phyloP scores from a whole-genome alignment of 148 eudicot genomes.

The Simmondsia chinensis region DNA sequence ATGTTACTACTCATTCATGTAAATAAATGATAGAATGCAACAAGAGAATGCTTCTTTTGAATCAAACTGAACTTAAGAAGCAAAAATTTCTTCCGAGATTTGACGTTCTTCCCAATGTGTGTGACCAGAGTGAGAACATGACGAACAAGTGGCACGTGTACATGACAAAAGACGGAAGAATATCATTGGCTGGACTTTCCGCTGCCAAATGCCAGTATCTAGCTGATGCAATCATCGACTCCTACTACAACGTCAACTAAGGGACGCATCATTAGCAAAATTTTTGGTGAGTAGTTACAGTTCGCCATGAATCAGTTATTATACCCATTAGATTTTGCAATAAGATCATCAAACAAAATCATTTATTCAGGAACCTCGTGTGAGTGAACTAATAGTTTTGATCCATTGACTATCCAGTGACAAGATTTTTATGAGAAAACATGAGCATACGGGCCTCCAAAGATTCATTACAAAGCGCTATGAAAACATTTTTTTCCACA shows the following conservation, averaged over 20 bases:
- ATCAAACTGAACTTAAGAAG: not conserved
- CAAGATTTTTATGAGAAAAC: no score
- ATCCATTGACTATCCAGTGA: no score
- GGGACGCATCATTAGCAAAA: constrained; percentile 5
- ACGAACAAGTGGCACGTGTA: constrained; percentile 86
- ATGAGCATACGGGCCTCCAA: no score
- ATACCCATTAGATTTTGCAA: no score
- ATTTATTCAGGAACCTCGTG: no score
- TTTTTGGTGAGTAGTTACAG: constrained; percentile 8
- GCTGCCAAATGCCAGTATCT: constrained; percentile 88
- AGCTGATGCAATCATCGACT: constrained; percentile 94
- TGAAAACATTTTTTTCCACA: no score
- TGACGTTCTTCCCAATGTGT: not conserved
- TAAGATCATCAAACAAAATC: no score
- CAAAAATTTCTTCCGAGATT: not conserved
- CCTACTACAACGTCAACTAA: constrained; percentile 72
- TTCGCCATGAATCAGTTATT: constrained; percentile 2
- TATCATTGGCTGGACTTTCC: constrained; percentile 88
- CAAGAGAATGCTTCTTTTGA: not conserved
- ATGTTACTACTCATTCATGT: no score
- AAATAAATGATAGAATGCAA: no score
- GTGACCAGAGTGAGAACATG: constrained; percentile 87
- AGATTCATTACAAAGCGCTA: no score
- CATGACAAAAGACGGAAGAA: constrained; percentile 99
- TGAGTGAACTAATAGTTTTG: no score